Base-by-base conservation (phyloP, 208 protist genomes). In the Leishmania braziliensis region DNA sequence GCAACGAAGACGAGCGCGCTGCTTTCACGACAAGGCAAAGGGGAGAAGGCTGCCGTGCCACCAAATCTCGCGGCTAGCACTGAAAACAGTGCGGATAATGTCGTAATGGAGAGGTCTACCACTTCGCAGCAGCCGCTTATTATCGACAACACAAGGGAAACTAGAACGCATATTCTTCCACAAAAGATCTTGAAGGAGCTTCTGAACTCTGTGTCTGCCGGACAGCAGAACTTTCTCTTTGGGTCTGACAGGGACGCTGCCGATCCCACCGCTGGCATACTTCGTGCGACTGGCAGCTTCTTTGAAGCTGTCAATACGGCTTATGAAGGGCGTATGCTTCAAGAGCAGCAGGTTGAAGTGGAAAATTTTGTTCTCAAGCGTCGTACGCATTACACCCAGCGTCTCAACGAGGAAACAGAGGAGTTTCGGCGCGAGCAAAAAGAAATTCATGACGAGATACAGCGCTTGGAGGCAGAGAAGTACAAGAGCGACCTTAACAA, bases 401-500 rank as follows among this genome's bases (percentile, higher is more conserved):
- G 89, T 12, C 82, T 92, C 58, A 78, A 77, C 60, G 84, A 90
- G 56, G 89, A 92, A 66, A 90, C 86, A 2, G 86, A 89, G 66
- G 89, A 92, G 71, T 92, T 88, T 74, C 83, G 86, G 2, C 81
- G 82, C 5, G 89, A 92, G 80, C 86, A 87, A 39, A 80, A 83
- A 6, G 89, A 86, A 51, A 75, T 90, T 20, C 89, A 90, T 51
- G 84, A 92, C 23, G 84, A 88, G 33, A 85, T 90, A n/a, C 79
- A 90, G 18, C 81, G 89, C 18, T 29, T 80, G 5, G 89, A 90
- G 77, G 36, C 58, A 0, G 83, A 90, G 43, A 77, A 85, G 50
- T 90, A 89, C 75, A 86, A 88, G 69, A 71, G 79, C 33, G 84
- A 87, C 8, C 77, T 90, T n/a, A 76, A 80, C 69, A 83, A 77